phyloP scores from a whole-genome alignment of 1,139 yeast species.

The Suhomyces kunorum region DNA sequence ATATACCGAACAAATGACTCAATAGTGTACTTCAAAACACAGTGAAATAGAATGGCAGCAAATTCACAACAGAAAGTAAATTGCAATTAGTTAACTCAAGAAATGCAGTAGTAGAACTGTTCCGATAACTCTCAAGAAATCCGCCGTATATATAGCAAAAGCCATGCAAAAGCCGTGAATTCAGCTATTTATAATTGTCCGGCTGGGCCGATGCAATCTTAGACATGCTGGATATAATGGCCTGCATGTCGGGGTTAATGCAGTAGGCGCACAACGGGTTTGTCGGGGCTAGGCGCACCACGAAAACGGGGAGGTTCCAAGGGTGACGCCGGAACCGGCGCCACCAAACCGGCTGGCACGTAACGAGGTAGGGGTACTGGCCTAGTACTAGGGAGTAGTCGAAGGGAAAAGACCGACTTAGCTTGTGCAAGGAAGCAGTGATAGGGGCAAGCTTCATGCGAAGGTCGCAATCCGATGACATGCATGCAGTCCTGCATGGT shows the following conservation, averaged over 20 bases:
- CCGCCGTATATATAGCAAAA: neutral
- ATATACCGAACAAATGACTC: too few species aligned
- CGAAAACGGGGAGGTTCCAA: neutral
- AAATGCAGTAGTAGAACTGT: too few species aligned
- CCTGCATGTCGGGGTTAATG: constrained; percentile 4
- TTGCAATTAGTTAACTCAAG: too few species aligned
- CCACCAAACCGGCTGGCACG: constrained; percentile 12
- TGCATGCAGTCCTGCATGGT: neutral
- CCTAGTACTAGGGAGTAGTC: constrained; percentile 2
- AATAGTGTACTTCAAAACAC: too few species aligned
- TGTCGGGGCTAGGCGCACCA: constrained; percentile 4
- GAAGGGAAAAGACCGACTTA: neutral
- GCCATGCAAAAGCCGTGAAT: neutral
- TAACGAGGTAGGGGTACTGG: constrained; percentile 7
- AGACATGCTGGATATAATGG: constrained; percentile 4
- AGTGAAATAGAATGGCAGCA: too few species aligned
- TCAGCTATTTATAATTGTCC: constrained; percentile 3
- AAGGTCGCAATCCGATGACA: neutral
- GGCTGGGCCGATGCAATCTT: constrained; percentile 3
- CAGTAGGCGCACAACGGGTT: constrained; percentile 1
- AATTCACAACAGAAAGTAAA: too few species aligned
- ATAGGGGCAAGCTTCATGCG: neutral
- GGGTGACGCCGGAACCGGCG: constrained; percentile 12
- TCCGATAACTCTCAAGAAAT: neutral
- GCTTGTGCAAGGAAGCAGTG: neutral